These are phyloP conservation scores for Colletotrichum echinochloae DNA, from an alignment of 2,329 filamentous ascomycete species.

Conservation along the genomic window DNA sequence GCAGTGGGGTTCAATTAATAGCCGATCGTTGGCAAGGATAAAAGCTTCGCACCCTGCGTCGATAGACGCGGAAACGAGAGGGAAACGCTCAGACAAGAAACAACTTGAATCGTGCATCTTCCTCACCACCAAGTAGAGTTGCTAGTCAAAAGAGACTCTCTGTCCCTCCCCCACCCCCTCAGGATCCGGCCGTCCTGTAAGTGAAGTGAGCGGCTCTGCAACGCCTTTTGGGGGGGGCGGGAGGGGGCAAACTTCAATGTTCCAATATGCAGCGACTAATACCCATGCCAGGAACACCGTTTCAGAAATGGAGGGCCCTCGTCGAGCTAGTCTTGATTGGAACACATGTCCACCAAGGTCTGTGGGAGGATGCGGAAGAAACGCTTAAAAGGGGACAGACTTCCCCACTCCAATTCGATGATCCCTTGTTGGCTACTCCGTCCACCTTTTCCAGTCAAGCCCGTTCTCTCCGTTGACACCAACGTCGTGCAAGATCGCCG, in stretches of 20 bases:
- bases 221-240: background rate
- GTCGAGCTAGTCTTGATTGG: constrained; percentile 7
- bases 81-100: background rate
- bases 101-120: background rate
- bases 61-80: background rate
- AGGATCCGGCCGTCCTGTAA: background rate
- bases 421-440: background rate
- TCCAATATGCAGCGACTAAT: background rate
- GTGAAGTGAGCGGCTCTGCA: background rate
- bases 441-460: constrained; percentile 5
- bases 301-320: constrained; percentile 3
- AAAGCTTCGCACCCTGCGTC: background rate
- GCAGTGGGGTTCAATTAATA: background rate
- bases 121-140: too few species aligned
- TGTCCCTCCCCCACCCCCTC: too few species aligned
- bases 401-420: constrained; percentile 6
- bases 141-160: background rate
- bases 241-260: too few species aligned
- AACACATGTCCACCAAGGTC: background rate
- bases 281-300: background rate
- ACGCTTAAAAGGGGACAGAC: background rate
- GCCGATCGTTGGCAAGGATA: background rate
- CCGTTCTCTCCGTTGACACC: background rate
- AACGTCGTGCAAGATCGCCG: background rate
- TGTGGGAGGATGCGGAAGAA: constrained; percentile 20